Evolutionary conservation across 1,284 basidiomycete genomes (phyloP).

Genomic region (Omphalotus olearius): DNA sequence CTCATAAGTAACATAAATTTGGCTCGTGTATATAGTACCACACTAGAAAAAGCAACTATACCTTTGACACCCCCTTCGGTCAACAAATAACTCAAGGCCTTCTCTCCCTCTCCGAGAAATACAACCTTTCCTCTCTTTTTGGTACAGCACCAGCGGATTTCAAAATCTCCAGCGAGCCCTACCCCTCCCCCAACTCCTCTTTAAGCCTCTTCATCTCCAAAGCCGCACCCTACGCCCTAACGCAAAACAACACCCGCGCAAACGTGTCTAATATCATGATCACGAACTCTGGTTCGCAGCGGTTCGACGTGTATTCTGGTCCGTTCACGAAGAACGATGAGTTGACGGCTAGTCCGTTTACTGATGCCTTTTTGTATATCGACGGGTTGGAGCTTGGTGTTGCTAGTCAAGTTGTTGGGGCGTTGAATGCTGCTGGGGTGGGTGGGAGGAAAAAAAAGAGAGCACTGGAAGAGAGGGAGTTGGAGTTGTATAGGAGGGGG

Average conservation of each 20-base stretch:
- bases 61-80: slow-evolving; percentile 58
- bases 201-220: slow-evolving; percentile 34
- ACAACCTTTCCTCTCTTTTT: slow-evolving; percentile 50
- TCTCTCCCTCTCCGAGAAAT: slow-evolving; percentile 44
- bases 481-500: slow-evolving; percentile 43
- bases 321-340: slow-evolving; percentile 78
- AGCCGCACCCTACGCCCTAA: slow-evolving; percentile 53
- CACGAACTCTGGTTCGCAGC: slow-evolving; percentile 68
- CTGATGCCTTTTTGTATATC: slow-evolving; percentile 57
- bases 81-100: slow-evolving; percentile 51
- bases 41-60: slow-evolving; percentile 34
- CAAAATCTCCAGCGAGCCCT: slow-evolving; percentile 58
- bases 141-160: slow-evolving; percentile 75
- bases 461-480: slow-evolving; percentile 24
- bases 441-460: slow-evolving; percentile 25
- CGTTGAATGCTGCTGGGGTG: slow-evolving; percentile 46
- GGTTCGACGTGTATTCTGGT: slow-evolving; percentile 70
- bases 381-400: slow-evolving; percentile 42
- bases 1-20: background rate
- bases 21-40: slow-evolving; percentile 46
- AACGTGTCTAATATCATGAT: slow-evolving; percentile 65
- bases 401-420: slow-evolving; percentile 49
- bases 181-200: slow-evolving; percentile 61
- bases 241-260: slow-evolving; percentile 58
- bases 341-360: slow-evolving; percentile 65